Evolutionary conservation across 768 basidiomycete species (phyloP).

Genomic region (Plicaturopsis crispa): DNA sequence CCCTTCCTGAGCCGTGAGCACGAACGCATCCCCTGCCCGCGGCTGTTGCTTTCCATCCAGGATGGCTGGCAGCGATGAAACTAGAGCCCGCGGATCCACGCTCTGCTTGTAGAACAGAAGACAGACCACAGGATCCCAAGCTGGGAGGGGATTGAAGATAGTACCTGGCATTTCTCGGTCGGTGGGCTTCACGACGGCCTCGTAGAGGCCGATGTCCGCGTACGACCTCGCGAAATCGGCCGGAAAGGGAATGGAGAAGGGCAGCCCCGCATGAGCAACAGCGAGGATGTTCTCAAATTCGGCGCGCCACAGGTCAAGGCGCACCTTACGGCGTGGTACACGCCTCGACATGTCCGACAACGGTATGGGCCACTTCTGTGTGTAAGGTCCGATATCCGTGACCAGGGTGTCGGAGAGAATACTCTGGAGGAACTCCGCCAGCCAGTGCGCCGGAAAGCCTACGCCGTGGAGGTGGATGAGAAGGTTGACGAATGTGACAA

Average conservation of each 20-base stretch:
- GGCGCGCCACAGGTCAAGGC: constrained; percentile 14
- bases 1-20: background rate
- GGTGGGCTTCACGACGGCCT: too few species aligned
- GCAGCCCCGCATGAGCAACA: constrained; percentile 11
- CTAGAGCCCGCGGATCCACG: background rate
- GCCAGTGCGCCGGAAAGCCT: constrained; percentile 30
- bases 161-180: too few species aligned
- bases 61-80: background rate
- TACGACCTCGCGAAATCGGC: constrained; percentile 8
- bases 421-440: constrained; percentile 22
- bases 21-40: background rate
- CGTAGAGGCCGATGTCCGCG: constrained; percentile 8
- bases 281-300: constrained; percentile 17
- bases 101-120: background rate
- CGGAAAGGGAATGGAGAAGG: constrained; percentile 10
- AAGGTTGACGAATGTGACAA: constrained; percentile 24
- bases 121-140: background rate
- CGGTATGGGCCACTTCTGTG: constrained; percentile 17
- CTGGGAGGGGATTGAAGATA: too few species aligned
- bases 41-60: background rate
- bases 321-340: constrained; percentile 9
- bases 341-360: constrained; percentile 9
- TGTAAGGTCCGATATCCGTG: constrained; percentile 20
- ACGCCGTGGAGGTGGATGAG: constrained; percentile 23
- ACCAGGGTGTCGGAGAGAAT: constrained; percentile 17